A percentile compares a stretch with the other conserved stretches of the same genome.
These are phyloP conservation scores for Mariannaea sp. DNA, from an alignment of 2,329 filamentous ascomycete genomes.

Conservation along the genomic window DNA sequence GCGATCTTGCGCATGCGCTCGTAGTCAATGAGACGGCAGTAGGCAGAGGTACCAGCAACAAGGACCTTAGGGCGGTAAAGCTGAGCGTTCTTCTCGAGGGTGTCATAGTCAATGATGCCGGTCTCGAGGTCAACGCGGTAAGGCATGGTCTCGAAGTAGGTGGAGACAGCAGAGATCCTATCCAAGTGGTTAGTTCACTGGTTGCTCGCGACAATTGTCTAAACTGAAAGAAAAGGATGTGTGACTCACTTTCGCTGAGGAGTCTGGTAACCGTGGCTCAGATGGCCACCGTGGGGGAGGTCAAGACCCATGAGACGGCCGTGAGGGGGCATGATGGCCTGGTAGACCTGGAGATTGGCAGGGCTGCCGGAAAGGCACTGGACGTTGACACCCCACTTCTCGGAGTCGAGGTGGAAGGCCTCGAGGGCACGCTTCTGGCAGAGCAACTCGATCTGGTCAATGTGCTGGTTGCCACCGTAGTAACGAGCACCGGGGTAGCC, in stretches of 20 bases:
- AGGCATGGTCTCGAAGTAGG: constrained; percentile 98
- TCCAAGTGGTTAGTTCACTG: background rate
- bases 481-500: constrained; percentile 97
- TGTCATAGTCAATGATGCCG: constrained; percentile 96
- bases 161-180: constrained; percentile 93
- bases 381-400: constrained; percentile 98
- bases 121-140: constrained; percentile 90
- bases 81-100: constrained; percentile 84
- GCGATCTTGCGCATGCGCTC: constrained; percentile 94
- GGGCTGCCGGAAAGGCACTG: constrained; percentile 92
- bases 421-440: constrained; percentile 94
- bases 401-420: constrained; percentile 83
- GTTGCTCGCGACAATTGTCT: background rate
- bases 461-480: constrained; percentile 99
- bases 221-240: too few relatives aligned
- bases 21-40: constrained; percentile 98
- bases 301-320: constrained; percentile 97
- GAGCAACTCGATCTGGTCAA: constrained; percentile 91
- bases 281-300: constrained; percentile 90
- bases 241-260: constrained; percentile 79
- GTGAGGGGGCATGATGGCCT: constrained; percentile 94
- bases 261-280: constrained; percentile 97
- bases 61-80: constrained; percentile 96
- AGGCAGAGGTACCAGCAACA: constrained; percentile 94
- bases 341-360: constrained; percentile 97